A percentile compares a stretch with the other conserved stretches of the same genome.
Conservation (phyloP, 1,284 basidiomycete species). For the Gastroboletus turbinatus region DNA sequence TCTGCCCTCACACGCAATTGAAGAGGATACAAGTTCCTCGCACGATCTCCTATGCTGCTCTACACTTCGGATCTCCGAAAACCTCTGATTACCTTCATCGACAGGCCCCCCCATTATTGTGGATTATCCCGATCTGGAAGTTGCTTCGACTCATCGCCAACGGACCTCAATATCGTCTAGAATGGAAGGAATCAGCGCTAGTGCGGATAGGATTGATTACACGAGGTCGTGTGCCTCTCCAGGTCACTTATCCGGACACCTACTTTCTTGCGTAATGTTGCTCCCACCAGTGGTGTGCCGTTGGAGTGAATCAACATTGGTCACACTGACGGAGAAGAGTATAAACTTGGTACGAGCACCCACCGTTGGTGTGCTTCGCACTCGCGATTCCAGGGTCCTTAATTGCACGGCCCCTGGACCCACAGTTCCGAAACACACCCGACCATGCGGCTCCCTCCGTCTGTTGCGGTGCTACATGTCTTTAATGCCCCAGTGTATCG, state of each 20-base stretch:
- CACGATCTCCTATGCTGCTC: not conserved
- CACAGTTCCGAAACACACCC: conserved; percentile 16
- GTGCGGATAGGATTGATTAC: conserved; percentile 11
- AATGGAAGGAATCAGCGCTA: conserved; percentile 22
- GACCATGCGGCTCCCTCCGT: conserved; percentile 10
- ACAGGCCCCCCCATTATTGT: not conserved
- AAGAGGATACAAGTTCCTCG: not conserved
- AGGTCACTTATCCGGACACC: conserved; percentile 6
- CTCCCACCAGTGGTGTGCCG: conserved; percentile 14
- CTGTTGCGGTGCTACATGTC: conserved; percentile 11
- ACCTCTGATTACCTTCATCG: not conserved
- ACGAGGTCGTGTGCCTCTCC: conserved; percentile 22
- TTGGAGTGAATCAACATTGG: conserved; percentile 5
- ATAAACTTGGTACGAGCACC: conserved; percentile 10
- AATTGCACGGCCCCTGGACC: conserved; percentile 17
- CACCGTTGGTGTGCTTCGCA: conserved; percentile 10
- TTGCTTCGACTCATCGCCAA: conserved; percentile 2
- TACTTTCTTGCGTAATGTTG: conserved; percentile 16
- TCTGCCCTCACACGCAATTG: not conserved
- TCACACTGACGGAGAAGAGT: conserved; percentile 5
- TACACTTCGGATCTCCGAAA: conserved; percentile 8
- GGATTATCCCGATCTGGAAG: conserved; percentile 12
- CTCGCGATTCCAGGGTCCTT: conserved; percentile 22
- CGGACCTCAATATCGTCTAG: conserved; percentile 18
- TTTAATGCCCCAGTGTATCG: conserved; percentile 1